Base-by-base conservation (phyloP, 805 yeast genomes). In the Candida michaelii region DNA sequence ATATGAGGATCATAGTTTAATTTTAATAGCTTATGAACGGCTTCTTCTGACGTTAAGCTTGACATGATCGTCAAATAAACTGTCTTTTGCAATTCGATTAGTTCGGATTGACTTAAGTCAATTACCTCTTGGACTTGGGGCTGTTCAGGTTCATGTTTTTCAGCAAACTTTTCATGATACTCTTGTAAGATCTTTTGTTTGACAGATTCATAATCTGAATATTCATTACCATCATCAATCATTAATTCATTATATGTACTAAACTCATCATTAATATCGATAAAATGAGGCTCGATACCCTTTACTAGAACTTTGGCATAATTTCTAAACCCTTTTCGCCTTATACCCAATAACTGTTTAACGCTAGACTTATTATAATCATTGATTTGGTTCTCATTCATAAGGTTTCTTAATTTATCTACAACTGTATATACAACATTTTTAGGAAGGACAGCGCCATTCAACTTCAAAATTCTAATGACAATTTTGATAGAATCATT, bases 41-140 rank as follows among this genome's bases (percentile, higher is more conserved):
- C 91, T 67, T 93, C 99, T 51, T 88, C 96, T 4, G 90, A 81
- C 0, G 95, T 83, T 83, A 91, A 78, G 46, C 96, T 82, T 16
- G 97, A 88, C 83, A 87, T 89, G 8, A 93, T 68, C 0, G 91
- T 83, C 21, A 90, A 65, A 53, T 91, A 91, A 2, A 91, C 84
- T 1, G 76, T 76, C 52, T 88, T 88, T 51, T 88, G 88, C 51
- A 80, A 80, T 39, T 81, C 79, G 1, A 80, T 68, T 23, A 82
- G 62, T 18, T 79, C 79, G 0, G 82, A 64, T 36, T 83, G 83
- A 0, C 96, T 85, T 71, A 84, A 62, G 59, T 90, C 97, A 30
- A 71, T 68, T 30, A 83, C 72, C 38, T 63, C 62, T 13, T 39
- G 49, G 13, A n/a, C 24, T 31, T 36, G 35, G 6, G 19, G 15